phyloP scores from a whole-genome alignment of 371 early-diverging fungal genomes.

The Blyttiomyces sp. region DNA sequence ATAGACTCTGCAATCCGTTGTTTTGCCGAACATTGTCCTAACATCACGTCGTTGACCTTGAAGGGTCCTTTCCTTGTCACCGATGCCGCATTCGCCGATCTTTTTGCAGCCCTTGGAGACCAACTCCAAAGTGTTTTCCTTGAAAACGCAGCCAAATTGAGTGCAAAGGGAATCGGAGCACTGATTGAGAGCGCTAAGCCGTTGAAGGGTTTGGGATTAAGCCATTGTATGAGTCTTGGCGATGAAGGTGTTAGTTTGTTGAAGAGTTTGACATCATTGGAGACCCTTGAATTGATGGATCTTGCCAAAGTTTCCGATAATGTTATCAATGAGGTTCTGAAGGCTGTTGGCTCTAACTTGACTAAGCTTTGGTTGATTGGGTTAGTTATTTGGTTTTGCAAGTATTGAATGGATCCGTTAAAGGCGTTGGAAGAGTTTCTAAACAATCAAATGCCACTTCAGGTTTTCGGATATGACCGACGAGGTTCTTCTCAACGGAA shows the following conservation, averaged over 20 bases:
- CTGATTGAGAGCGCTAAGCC: constrained; percentile 52
- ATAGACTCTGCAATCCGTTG: constrained; percentile 47
- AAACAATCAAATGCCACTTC: constrained; percentile 15
- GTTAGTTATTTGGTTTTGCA: constrained; percentile 13
- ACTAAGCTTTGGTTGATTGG: constrained; percentile 52
- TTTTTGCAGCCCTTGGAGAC: constrained; percentile 53
- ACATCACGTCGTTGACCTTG: constrained; percentile 57
- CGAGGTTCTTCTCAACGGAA: constrained; percentile 50
- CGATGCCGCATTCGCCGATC: constrained; percentile 54
- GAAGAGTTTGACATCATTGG: constrained; percentile 24
- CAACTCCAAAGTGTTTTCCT: constrained; percentile 56
- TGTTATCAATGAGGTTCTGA: constrained; percentile 47
- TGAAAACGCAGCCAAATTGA: constrained; percentile 62
- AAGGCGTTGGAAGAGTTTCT: no score
- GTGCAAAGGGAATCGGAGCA: constrained; percentile 44
- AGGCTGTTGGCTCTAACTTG: constrained; percentile 51
- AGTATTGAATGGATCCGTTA: neutral
- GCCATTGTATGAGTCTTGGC: constrained; percentile 50
- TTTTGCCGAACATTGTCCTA: constrained; percentile 46
- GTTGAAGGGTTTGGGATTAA: constrained; percentile 57
- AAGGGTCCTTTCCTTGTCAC: constrained; percentile 73
- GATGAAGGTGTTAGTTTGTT: constrained; percentile 39
- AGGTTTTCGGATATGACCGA: constrained; percentile 59
- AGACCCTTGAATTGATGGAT: constrained; percentile 21
- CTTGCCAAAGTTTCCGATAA: constrained; percentile 49